These are phyloP conservation scores for Penicillium taxi DNA, from an alignment of 495 filamentous ascomycete species.

Conservation along the genomic window DNA sequence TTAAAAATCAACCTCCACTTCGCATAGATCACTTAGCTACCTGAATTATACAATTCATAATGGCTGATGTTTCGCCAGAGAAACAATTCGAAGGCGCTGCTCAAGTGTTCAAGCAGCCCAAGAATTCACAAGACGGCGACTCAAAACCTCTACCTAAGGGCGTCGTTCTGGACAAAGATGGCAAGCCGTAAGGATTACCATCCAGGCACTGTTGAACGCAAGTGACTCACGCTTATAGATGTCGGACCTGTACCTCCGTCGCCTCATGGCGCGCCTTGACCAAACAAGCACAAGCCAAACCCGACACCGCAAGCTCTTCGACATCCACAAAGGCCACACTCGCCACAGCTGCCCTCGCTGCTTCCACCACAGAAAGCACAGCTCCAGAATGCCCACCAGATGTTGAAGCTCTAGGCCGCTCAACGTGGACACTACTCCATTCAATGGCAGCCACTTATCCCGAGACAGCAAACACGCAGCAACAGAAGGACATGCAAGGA, in stretches of 20 bases:
- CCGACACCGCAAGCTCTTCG: slow-evolving; percentile 21
- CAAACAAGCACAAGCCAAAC: slow-evolving; percentile 41
- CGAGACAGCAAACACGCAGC: slow-evolving; percentile 46
- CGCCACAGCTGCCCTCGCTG: slow-evolving; percentile 11
- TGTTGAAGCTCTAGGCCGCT: slow-evolving; percentile 73
- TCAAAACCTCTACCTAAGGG: slow-evolving; percentile 59
- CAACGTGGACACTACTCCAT: slow-evolving; percentile 89
- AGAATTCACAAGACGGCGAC: slow-evolving; percentile 19
- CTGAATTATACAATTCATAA: no score
- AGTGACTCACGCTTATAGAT: slow-evolving; percentile 44
- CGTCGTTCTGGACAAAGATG: slow-evolving; percentile 81
- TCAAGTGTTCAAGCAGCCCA: slow-evolving; percentile 5
- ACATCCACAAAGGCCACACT: slow-evolving; percentile 7
- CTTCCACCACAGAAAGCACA: slow-evolving; percentile 11
- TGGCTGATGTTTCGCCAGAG: slow-evolving; percentile 17
- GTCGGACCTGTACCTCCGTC: slow-evolving; percentile 77
- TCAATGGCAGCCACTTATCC: slow-evolving; percentile 86
- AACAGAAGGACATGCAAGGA: slow-evolving; percentile 66
- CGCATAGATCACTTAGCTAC: no score
- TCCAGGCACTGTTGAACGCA: neutral
- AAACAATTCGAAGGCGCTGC: no score
- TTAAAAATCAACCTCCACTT: no score
- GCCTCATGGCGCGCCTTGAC: slow-evolving; percentile 61
- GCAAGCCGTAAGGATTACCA: slow-evolving; percentile 72
- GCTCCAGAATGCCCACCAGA: slow-evolving; percentile 46